Evolutionary conservation across 2,329 filamentous ascomycete genomes (phyloP), one percentile per base, ranked within the genome.

Genomic region (Colletotrichum lini): DNA sequence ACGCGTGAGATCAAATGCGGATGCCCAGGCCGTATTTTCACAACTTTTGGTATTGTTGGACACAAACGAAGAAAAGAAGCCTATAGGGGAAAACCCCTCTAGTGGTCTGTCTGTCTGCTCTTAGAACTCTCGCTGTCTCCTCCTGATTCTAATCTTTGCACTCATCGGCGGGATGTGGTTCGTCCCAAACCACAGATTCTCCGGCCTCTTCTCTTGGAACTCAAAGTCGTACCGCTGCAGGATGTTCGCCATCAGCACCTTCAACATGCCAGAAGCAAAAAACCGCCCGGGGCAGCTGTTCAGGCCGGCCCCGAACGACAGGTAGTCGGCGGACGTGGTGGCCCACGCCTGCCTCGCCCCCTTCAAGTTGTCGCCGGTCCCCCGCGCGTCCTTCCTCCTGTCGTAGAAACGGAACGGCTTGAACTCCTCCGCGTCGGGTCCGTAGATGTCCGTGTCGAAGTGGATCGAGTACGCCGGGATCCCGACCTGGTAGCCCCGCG

Each of bases 271-370:
- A 15, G 61, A 64, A 13, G 61, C 61, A 5, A 64, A 64, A n/a
- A 64, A 64, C 23, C 61, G 61, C 1, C 61, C 61, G 16, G 61
- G 61, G 16, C 61, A 64, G 49, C 49, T 56, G 23, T 64, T 54
- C 0, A 54, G 50, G 16, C 61, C 61, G 3, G 49, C 49, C 6
- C 84, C 84, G 65, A 84, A 85, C 3, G 72, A 75, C 12, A 82
- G 60, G 54, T 75, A 79, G 3, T 82, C 79, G 8, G 74, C 72
- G 18, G 71, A 77, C 2, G 80, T 80, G 9, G 79, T 80, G 0
- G 80, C 78, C 58, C 80, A 81, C 50, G 80, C 76, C 60, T 79
- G 76, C 53, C 73, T 72, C 7, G 75, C 76, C 38, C 74, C 72
- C 66, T 76, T 74, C 38, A 76, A 61, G 59, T 77, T 75, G 42